Base-by-base conservation (phyloP, 1,284 basidiomycete genomes). In the Ustilago esculenta region DNA sequence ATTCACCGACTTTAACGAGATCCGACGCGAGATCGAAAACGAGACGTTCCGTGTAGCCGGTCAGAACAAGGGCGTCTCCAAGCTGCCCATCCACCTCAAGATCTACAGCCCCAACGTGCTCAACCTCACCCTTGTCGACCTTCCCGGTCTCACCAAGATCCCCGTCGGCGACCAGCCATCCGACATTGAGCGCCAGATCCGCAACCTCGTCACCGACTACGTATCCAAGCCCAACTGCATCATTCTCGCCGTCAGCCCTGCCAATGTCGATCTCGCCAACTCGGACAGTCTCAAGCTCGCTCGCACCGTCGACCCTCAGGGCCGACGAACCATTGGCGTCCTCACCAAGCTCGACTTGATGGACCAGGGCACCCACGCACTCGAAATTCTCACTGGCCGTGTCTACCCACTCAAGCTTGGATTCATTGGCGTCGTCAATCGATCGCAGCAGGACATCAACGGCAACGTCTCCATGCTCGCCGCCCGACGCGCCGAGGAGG, bases 21-120 rank as follows among this genome's bases (percentile, higher is more conserved):
- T 98, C 72, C 87, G 94, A 33, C 90, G 90, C 72, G 96, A 99
- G 85, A 98, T 99, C 70, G 95, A 98, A 84, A 91, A 93, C 81
- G 96, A 99, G 85, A 98, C 96, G 2, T 94, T 91, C 82, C 86
- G 95, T 39, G 95, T 99, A 24, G 95, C 96, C 0, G 95, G 95
- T 0, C 94, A 98, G 86, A 98, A 98, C 84, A 99, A 98, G 85
- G 95, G 96, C 49, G 90, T 98, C 63, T 94, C 92, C 84, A 94
- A 94, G 83, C 84, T 97, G 52, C 94, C 95, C 5, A 98, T 97
- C 80, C 90, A 92, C 68, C 85, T 98, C 69, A 88, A 93, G 81
- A 95, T 98, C 85, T 95, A 92, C 84, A 94, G 93, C 71, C 92
- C 94, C 21, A 89, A 94, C 79, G 95, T 98, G 15, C 85, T 98